phyloP scores from a whole-genome alignment of 192 early-diverging fungal genomes.

The Umbelopsis isabellina region DNA sequence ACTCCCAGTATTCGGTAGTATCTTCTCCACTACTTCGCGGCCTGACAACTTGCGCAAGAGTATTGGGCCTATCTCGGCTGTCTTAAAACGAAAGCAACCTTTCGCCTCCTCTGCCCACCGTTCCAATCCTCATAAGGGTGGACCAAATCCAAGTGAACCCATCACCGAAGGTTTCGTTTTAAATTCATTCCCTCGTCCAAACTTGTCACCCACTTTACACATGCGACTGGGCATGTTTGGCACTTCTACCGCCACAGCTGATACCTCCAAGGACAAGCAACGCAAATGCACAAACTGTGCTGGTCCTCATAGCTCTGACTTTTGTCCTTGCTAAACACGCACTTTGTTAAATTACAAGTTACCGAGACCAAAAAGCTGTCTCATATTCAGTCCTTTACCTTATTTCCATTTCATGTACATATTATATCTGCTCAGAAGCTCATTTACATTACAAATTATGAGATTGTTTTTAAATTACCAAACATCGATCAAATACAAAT shows the following conservation, averaged over 20 bases:
- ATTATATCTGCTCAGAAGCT: too few relatives aligned
- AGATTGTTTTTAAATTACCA: too few relatives aligned
- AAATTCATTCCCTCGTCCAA: constrained; percentile 39
- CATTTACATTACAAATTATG: too few relatives aligned
- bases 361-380: neutral
- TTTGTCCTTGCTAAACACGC: constrained; percentile 40
- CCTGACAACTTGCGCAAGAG: constrained; percentile 38
- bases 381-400: neutral
- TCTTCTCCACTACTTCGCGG: constrained; percentile 28
- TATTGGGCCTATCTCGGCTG: constrained; percentile 36
- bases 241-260: constrained; percentile 14
- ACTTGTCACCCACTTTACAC: constrained; percentile 40
- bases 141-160: constrained; percentile 27
- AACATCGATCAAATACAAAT: too few relatives aligned
- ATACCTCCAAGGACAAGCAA: constrained; percentile 11
- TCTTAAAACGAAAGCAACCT: constrained; percentile 34
- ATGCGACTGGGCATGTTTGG: constrained; percentile 31
- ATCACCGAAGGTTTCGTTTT: constrained; percentile 36
- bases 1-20: constrained; percentile 29
- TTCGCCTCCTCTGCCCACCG: constrained; percentile 11
- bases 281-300: constrained; percentile 37
- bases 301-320: constrained; percentile 44
- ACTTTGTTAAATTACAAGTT: neutral
- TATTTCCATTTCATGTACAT: neutral
- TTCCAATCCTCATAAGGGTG: constrained; percentile 11